A percentile compares a stretch with the other conserved stretches of the same genome.
These are phyloP conservation scores for Cytospora mali DNA, from an alignment of 2,329 filamentous ascomycete genomes.

Conservation along the genomic window DNA sequence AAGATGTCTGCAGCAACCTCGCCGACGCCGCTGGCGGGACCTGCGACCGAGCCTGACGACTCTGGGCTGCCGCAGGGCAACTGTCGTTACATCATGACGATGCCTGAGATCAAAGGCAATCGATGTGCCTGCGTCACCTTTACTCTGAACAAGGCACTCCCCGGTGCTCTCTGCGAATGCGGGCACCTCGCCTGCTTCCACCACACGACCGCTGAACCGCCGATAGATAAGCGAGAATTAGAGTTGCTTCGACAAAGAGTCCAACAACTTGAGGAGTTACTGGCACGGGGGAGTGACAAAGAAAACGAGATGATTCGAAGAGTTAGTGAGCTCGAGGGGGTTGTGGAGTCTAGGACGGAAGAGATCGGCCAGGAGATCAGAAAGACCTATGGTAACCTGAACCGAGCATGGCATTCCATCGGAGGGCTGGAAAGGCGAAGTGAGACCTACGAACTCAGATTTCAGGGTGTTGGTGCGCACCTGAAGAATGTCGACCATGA, in stretches of 20 bases:
- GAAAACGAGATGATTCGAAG: conserved; percentile 45
- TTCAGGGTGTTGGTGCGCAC: conserved; percentile 45
- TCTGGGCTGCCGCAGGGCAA: conserved; percentile 57
- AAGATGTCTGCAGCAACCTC: conserved; percentile 37
- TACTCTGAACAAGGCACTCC: conserved; percentile 54
- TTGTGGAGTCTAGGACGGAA: conserved; percentile 54
- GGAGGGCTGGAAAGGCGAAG: conserved; percentile 47
- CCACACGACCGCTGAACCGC: conserved; percentile 48
- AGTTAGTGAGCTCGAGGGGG: conserved; percentile 56
- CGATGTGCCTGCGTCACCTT: conserved; percentile 63
- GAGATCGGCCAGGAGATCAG: conserved; percentile 57
- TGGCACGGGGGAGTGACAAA: conserved; percentile 29
- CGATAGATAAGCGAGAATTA: conserved; percentile 49
- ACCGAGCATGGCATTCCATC: conserved; percentile 56
- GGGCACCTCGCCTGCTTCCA: conserved; percentile 65
- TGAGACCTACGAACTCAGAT: conserved; percentile 41
- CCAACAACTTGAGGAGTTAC: conserved; percentile 30
- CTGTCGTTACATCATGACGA: conserved; percentile 61
- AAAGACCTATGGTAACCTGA: conserved; percentile 57
- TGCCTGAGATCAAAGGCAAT: conserved; percentile 59
- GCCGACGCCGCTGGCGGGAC: conserved; percentile 36
- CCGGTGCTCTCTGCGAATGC: conserved; percentile 59
- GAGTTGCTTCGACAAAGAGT: conserved; percentile 47
- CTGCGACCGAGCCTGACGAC: conserved; percentile 43
- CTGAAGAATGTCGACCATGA: conserved; percentile 45